These are phyloP conservation scores for Pyronema omphalodes DNA, from an alignment of 495 filamentous ascomycete genomes.

Conservation along the genomic window DNA sequence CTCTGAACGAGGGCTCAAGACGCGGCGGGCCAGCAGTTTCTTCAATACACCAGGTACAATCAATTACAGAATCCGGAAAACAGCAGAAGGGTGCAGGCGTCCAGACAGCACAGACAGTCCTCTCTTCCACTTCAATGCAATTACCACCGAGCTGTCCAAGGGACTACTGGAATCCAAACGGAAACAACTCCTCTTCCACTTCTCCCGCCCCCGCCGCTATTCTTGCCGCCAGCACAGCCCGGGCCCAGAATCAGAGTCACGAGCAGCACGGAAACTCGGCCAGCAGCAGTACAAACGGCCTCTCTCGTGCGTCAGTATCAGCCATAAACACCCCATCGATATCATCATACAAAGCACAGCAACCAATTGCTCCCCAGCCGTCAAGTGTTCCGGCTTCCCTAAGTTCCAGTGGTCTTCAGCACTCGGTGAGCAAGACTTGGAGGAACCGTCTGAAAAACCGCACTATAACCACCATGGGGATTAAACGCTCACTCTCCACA, in stretches of 20 bases:
- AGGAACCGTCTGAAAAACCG: slow-evolving; percentile 24
- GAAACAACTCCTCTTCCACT: background rate
- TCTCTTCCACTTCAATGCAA: background rate
- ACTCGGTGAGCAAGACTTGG: slow-evolving; percentile 19
- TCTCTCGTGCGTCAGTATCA: background rate
- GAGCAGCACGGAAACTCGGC: background rate
- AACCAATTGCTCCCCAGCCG: slow-evolving; percentile 6
- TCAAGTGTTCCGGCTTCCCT: slow-evolving; percentile 15
- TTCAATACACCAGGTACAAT: no score
- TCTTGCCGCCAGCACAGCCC: background rate
- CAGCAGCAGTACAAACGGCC: background rate
- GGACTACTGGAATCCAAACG: background rate
- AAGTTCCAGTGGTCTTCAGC: slow-evolving; percentile 21
- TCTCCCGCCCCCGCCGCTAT: background rate
- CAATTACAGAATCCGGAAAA: no score
- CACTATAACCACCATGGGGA: slow-evolving; percentile 21
- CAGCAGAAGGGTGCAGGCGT: no score
- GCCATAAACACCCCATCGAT: background rate
- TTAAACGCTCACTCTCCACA: slow-evolving; percentile 24
- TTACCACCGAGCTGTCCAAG: background rate
- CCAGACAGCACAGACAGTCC: no score
- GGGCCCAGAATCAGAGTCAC: background rate
- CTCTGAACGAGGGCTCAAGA: background rate
- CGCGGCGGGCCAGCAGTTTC: no score
- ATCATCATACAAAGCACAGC: slow-evolving; percentile 1